Percentiles rank a stretch among this genome's conserved stretches.
These are phyloP conservation scores for Cenchrus fungigraminus DNA, from an alignment of 176 grass and related monocot species.

Conservation along the genomic window DNA sequence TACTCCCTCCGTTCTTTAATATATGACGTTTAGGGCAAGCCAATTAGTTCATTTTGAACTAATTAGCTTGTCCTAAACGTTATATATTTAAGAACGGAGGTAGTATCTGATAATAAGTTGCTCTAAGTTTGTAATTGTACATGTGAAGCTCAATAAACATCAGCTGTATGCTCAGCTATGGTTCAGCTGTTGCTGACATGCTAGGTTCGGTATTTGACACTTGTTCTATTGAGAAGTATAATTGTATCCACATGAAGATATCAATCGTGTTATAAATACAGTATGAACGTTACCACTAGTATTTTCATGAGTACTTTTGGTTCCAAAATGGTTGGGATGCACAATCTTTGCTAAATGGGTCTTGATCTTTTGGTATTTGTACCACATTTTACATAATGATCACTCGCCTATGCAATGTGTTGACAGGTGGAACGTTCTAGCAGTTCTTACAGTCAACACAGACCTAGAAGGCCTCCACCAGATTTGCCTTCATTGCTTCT, in stretches of 20 bases:
- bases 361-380: conserved; percentile 26
- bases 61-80: too few species aligned
- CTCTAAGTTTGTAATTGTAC: not conserved
- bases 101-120: too few species aligned
- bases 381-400: conserved; percentile 23
- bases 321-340: conserved; percentile 1
- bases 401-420: not conserved
- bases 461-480: conserved; percentile 60
- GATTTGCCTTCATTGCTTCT: conserved; percentile 91
- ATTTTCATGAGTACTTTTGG: not conserved
- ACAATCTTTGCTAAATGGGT: not conserved
- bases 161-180: not conserved
- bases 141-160: not conserved
- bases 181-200: not conserved
- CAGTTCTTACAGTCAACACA: conserved; percentile 68
- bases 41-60: too few species aligned
- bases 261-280: not conserved
- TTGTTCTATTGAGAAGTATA: not conserved
- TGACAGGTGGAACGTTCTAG: conserved; percentile 65
- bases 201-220: not conserved
- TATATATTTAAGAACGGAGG: too few species aligned
- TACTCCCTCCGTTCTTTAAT: not conserved
- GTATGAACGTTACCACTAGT: not conserved
- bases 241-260: not conserved
- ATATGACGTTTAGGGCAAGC: too few species aligned